Evolutionary conservation across 108 stramenopile genomes (phyloP).

Genomic region (Craspedostauros australis): DNA sequence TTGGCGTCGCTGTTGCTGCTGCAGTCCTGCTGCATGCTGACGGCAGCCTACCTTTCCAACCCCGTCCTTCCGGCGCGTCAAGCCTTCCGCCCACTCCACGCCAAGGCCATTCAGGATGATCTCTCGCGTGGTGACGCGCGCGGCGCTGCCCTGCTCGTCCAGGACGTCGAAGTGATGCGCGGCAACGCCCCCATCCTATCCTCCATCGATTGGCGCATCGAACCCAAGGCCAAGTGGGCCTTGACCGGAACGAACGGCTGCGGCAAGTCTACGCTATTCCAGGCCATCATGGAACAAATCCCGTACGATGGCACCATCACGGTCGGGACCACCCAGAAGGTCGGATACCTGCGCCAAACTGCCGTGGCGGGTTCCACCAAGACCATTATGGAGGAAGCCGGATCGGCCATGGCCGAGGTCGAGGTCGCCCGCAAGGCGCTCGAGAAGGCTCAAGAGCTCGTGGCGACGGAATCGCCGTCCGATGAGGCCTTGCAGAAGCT

Average conservation of each 20-base stretch:
- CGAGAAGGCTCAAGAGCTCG: neutral
- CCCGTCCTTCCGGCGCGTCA: too few relatives aligned
- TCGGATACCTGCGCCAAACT: constrained; percentile 75
- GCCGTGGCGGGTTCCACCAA: constrained; percentile 82
- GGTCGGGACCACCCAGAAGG: constrained; percentile 20
- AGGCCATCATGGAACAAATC: constrained; percentile 66
- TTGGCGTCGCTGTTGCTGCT: too few relatives aligned
- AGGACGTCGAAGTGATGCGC: constrained; percentile 60
- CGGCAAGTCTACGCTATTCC: constrained; percentile 63
- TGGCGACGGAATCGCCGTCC: constrained; percentile 22
- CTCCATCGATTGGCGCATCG: constrained; percentile 65
- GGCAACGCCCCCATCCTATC: constrained; percentile 44
- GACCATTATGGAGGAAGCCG: constrained; percentile 85
- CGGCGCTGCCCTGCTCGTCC: constrained; percentile 67
- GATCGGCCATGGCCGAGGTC: constrained; percentile 78
- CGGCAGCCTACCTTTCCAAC: too few relatives aligned
- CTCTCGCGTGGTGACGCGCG: constrained; percentile 53
- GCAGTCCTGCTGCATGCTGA: too few relatives aligned
- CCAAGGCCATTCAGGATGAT: constrained; percentile 1
- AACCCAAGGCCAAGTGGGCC: constrained; percentile 61
- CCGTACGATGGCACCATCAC: constrained; percentile 16
- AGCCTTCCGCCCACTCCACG: too few relatives aligned
- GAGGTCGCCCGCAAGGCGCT: constrained; percentile 24
- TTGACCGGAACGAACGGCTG: constrained; percentile 20
- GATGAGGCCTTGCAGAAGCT: constrained; percentile 59